Conservation (phyloP, 2,329 filamentous ascomycete species). For the Fusarium lyarnte region DNA sequence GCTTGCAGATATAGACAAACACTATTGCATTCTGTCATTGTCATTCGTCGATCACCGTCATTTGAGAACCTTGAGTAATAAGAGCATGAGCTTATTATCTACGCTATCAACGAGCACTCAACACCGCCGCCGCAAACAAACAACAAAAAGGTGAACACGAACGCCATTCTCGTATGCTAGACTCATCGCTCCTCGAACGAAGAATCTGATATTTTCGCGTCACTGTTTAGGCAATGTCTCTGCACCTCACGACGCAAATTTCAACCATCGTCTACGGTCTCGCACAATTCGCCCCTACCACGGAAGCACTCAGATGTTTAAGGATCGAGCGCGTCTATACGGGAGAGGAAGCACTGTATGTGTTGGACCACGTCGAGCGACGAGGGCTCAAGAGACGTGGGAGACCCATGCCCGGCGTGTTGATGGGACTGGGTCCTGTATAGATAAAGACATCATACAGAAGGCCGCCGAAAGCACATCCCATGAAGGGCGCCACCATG, state of each 20-base stretch:
- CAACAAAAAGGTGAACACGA: neutral
- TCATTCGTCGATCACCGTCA: neutral
- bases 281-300: neutral
- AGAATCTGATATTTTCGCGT: neutral
- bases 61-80: neutral
- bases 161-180: neutral
- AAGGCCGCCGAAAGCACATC: constrained; percentile 70
- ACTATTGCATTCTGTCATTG: accelerated
- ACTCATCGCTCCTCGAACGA: neutral
- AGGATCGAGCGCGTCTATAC: constrained; percentile 12
- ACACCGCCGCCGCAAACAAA: neutral
- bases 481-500: constrained; percentile 76
- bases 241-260: neutral
- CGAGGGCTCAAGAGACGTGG: constrained; percentile 56
- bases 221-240: neutral
- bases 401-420: constrained; percentile 73
- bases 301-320: neutral
- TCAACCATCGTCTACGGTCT: neutral
- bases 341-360: constrained; percentile 39
- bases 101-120: neutral
- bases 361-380: constrained; percentile 51
- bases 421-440: constrained; percentile 75
- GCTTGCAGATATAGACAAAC: accelerated
- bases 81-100: constrained; percentile 26
- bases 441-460: constrained; percentile 76